Base-by-base conservation (phyloP, 257 asterid genomes). In the Solanum tarapatanum region DNA sequence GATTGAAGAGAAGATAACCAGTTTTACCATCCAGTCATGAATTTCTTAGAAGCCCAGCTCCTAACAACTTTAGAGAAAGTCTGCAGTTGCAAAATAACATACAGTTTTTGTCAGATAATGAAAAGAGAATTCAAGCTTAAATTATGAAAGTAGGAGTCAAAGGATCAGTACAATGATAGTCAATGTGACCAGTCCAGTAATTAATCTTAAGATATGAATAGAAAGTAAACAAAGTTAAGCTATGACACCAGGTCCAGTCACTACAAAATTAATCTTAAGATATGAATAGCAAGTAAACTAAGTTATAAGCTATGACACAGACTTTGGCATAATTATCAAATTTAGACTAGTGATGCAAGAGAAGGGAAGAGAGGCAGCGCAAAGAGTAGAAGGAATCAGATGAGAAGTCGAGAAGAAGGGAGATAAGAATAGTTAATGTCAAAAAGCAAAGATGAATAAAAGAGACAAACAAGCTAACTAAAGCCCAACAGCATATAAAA, bases 21-120 rank as follows among this genome's bases (percentile, higher is more conserved):
- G 51, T 89, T 93, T 92, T 89, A 96, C 99, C 98, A 96, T 92
- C 99, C 99, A 64, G 98, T 96, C 98, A 96, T 96, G 92, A 96
- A 96, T 92, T 96, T 96, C 91, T 96, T 95, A 28, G 99, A 96
- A 48, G 99, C 95, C 99, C 99, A 96, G 93, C 99, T 96, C 92
- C 99, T 93, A 84, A 96, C 93, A 83, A 96, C 98, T 93, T 93
- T 95, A 92, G 92, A 95, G 89, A 95, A 95, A 17, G 99, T 94
- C 99, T 96, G 94, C 92, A 91, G 36, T 88, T 85, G 32, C 74
- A 89, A 87, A 89, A 89, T 85, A 87, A 88, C 36, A 39, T 84
- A 86, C 82, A 87, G 30, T 32, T 69, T 26, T 28, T 8, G 84
- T 87, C 77, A 87, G 83, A 75, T 26, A 51, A 83, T 24, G n/a